Base-by-base conservation (phyloP, 148 eudicot species). In the Salicornia ramosissima region DNA sequence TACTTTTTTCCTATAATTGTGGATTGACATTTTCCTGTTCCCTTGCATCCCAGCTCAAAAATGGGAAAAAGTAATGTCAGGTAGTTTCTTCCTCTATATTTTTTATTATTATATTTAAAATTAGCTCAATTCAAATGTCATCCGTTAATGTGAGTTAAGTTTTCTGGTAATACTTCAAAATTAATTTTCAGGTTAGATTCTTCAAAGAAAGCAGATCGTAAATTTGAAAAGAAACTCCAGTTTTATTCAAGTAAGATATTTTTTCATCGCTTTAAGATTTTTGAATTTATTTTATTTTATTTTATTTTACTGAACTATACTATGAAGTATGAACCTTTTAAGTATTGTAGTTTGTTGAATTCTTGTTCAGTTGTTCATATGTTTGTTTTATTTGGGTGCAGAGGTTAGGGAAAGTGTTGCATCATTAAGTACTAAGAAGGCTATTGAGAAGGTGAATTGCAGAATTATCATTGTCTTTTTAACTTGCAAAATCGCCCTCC, bases 201-300 rank as follows among this genome's bases (percentile, higher is more conserved):
- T 0, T 56, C 77, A 9, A 67, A 75, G 26, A 84, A 74, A 60
- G 84, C 87, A 0, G 96, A 90, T 16, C 83, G 78, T 21, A 90
- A 87, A 70, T 87, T 85, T 40, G 90, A 82, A 14, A 90, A 87
- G 84, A 90, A 86, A 68, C 65, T 87, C 33, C 72, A 86, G 65
- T 88, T 88, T 66, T 88, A 88, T 71, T 62, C 90, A 12, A 88
- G 94, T 86, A 70, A 76, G 87, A 29, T 15, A 40, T 49, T 30
- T 34, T 65, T 56, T 9, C 16, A 18, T 14, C 21, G 24, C 36
- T 30, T 13, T 43, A 19, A 4, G 11, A 2, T 14, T 57, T 67
- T 59, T 10, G 30, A 30, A 19, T 31, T 28, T 54, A 14, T 6
- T 71, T 47, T 18, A 33, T 55, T 57, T 43, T 28, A 11, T 52